Evolutionary conservation across 2,329 filamentous ascomycete species (phyloP), one percentile per base, ranked within the genome.

Genomic region (Fusarium poae): DNA sequence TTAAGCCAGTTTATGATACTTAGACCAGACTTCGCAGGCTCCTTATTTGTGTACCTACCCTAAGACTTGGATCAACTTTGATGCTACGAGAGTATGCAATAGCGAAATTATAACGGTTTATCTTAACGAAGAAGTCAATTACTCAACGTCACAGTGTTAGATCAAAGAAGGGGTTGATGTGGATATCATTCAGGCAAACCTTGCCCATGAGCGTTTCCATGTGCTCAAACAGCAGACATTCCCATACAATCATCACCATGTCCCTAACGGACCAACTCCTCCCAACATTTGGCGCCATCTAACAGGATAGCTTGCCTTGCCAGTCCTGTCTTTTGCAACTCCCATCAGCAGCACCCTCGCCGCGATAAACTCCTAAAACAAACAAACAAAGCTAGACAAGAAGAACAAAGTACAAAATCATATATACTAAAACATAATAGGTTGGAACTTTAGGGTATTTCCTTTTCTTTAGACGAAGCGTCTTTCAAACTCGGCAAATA

Each of bases 401-500:
- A 55, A 21, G 13, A 60, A 62, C 57, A 34, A 61, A 59, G 23
- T 23, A 58, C 62, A 57, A 58, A 63, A 27, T 60, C 51, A 44
- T 62, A 52, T 52, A 59, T 48, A 61, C 12, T 58, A 51, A 29
- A 48, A 57, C 46, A 30, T 66, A 40, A 60, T 40, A 30, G 66
- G 13, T 58, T 54, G 48, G 67, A 69, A 40, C 43, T 44, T 21
- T 42, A 46, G 55, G 56, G 56, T 66, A 64, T 65, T 42, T 48
- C 18, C 42, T 32, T 50, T 45, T 72, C 51, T 79, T 32, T 68
- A 53, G 42, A 77, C 74, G 59, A 98, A 98, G 58, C 91, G 86
- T 76, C 83, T 88, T 81, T 92, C 90, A 78, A 99, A 92, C 80
- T 97, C 94, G 11, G 84, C 81, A 75, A 93, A 92, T 29, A 99